Base-by-base conservation (phyloP, 495 filamentous ascomycete species). In the Neurospora sp. region DNA sequence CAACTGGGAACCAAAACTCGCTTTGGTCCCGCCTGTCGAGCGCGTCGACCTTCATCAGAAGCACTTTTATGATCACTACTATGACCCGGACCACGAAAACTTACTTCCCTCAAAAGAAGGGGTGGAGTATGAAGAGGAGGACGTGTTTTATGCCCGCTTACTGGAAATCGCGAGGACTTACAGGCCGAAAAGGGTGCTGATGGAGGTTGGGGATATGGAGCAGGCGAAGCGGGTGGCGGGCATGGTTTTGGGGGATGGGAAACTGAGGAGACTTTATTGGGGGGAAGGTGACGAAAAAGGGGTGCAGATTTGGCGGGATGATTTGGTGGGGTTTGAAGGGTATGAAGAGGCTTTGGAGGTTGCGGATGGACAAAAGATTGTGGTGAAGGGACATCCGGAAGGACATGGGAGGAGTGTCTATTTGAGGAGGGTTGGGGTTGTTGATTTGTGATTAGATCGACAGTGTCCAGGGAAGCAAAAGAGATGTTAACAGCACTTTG, bases 1-100 rank as follows among this genome's bases (percentile, higher is more conserved):
- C 5, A 88, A 87, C 22, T 92, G 87, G 78, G 96, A 99, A 81
- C 96, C 96, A 0, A 86, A 82, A 71, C 76, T 89, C 7, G 96
- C 96, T 6, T 82, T 98, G 8, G 92, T 98, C 0, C 94, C 86
- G 3, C 53, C 53, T 3, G 69, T 37, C 0, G 44, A 69, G 1
- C 8, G 61, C 1, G 42, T 68, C 0, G 48, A 41, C 9, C 2
- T 37, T 16, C 46, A 31, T 0, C 53, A 12, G 6, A 59, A 31
- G 42, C 72, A 75, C 46, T 65, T 65, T 3, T 74, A 73, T 18
- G 71, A 75, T 10, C 81, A 80, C 22, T 82, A 83, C 65, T 85
- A 87, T n/a, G n/a, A n/a, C 73, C 22, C 80, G 16, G 88, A 89
- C 76, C 87, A 88, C 73, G 53, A 65, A 1, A 35, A 80, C 78